Evolutionary conservation across 2,329 filamentous ascomycete genomes (phyloP), one percentile per base, ranked within the genome.

Genomic region (Fusarium virguliforme): DNA sequence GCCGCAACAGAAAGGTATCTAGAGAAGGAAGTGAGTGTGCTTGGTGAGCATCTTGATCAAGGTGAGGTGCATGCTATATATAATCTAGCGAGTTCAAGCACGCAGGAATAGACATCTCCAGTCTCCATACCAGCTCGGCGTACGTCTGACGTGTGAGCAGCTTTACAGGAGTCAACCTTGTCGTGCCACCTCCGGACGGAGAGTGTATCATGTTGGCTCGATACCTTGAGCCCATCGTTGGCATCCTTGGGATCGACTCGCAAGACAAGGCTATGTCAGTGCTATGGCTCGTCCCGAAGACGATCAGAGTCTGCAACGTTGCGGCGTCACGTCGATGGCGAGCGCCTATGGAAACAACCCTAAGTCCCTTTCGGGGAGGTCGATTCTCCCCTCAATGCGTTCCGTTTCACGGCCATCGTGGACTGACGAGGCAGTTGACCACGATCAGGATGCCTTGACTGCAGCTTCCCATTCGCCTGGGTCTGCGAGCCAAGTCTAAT

Each of bases 1-100:
- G 71, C 73, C 65, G 40, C 46, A 57, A 43, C 15, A 51, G 32
- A 61, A 61, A 55, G 30, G 69, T 64, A 48, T 65, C 63, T 61
- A 60, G 18, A 61, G 43, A 50, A 61, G 41, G 18, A 53, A 65
- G 18, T 35, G 38, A 55, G 28, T 28, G 56, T 60, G 55, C 54
- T 65, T 54, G 28, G 54, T 41, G 18, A n/a, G 24, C 13, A 28
- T 26, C 37, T 35, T 13, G 8, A 38, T 58, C 26, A 8, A 24
- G 8, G 30, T 12, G 22, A 38, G 43, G 28, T 26, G 34, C 56
- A 54, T 64, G 30, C 22, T 59, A 34, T 59, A 59, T 50, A 59
- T 24, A 12, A 12, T 8, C 30, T 24, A 58, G n/a, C 54, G 12
- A 13, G 28, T 32, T 32, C 12, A 22, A 32, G 15, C 37, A 30